A percentile compares a stretch with the other conserved stretches of the same genome.
These are phyloP conservation scores for Pyrenochaeta sp. DNA, from an alignment of 2,329 filamentous ascomycete genomes.

Conservation along the genomic window DNA sequence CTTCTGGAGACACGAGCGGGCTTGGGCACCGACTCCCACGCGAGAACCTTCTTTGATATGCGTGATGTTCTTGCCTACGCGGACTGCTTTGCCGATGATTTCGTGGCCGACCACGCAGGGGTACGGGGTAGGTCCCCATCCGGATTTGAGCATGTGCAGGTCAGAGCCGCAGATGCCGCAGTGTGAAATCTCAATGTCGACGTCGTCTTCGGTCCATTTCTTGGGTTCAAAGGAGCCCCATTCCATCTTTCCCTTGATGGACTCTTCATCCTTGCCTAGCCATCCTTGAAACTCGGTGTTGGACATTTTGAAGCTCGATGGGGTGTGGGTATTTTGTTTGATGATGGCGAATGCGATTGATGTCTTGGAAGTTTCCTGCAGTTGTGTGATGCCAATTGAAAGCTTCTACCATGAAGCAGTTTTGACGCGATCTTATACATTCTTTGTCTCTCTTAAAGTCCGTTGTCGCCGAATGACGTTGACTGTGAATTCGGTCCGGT, in stretches of 20 bases:
- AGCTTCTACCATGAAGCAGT: too few relatives aligned
- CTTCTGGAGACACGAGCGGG: constrained; percentile 53
- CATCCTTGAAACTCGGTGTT: constrained; percentile 60
- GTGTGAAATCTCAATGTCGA: constrained; percentile 50
- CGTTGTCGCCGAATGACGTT: too few relatives aligned
- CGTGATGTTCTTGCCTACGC: constrained; percentile 54
- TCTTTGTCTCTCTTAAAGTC: too few relatives aligned
- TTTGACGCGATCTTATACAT: too few relatives aligned
- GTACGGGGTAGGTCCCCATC: constrained; percentile 46
- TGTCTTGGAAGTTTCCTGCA: background rate
- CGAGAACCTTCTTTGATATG: constrained; percentile 68
- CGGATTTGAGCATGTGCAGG: constrained; percentile 44
- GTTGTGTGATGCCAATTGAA: too few relatives aligned
- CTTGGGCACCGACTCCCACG: constrained; percentile 59
- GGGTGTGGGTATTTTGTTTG: background rate
- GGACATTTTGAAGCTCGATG: constrained; percentile 18
- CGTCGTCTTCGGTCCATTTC: constrained; percentile 71
- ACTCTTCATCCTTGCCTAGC: constrained; percentile 59
- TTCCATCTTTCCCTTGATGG: constrained; percentile 62
- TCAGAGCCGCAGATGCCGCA: constrained; percentile 48
- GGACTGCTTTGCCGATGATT: constrained; percentile 50
- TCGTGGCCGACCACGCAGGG: constrained; percentile 55
- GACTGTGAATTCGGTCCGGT: too few relatives aligned
- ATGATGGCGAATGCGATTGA: constrained; percentile 3
- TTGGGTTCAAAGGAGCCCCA: constrained; percentile 58